Evolutionary conservation across 306 rosid genomes (phyloP).

Genomic region (Quercus ilex): DNA sequence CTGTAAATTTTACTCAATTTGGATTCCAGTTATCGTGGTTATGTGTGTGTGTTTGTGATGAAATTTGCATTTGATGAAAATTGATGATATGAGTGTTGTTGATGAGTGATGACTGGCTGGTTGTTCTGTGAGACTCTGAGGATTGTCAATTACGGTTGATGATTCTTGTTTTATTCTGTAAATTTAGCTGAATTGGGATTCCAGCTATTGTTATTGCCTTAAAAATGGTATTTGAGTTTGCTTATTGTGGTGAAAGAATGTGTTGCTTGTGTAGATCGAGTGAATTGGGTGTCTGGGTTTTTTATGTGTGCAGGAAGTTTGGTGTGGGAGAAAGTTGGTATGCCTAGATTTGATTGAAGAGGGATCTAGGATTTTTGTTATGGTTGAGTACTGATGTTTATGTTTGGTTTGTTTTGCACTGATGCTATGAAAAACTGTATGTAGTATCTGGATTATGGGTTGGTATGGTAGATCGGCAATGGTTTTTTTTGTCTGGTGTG

Average conservation of each 20-base stretch:
- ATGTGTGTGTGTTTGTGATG: too few species aligned
- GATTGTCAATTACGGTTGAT: too few species aligned
- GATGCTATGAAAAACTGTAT: background rate
- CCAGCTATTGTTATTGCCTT: background rate
- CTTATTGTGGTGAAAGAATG: background rate
- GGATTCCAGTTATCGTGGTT: too few species aligned
- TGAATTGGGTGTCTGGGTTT: background rate
- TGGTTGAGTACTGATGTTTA: background rate
- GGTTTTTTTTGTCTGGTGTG: background rate
- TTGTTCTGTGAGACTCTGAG: too few species aligned
- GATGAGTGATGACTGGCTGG: too few species aligned
- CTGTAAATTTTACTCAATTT: too few species aligned
- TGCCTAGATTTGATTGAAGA: background rate
- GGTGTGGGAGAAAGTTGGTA: background rate
- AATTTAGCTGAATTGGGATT: background rate
- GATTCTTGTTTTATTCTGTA: background rate
- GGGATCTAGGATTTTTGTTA: background rate
- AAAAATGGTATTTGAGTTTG: background rate
- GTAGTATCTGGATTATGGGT: background rate
- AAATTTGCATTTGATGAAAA: too few species aligned
- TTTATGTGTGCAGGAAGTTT: background rate
- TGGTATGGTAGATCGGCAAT: background rate
- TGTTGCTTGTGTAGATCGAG: slow-evolving; percentile 36
- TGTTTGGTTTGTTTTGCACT: background rate
- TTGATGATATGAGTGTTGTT: too few species aligned